A percentile compares a stretch with the other conserved stretches of the same genome.
Conservation (phyloP, 208 protist genomes). For the Jaenimonas drosophilae region DNA sequence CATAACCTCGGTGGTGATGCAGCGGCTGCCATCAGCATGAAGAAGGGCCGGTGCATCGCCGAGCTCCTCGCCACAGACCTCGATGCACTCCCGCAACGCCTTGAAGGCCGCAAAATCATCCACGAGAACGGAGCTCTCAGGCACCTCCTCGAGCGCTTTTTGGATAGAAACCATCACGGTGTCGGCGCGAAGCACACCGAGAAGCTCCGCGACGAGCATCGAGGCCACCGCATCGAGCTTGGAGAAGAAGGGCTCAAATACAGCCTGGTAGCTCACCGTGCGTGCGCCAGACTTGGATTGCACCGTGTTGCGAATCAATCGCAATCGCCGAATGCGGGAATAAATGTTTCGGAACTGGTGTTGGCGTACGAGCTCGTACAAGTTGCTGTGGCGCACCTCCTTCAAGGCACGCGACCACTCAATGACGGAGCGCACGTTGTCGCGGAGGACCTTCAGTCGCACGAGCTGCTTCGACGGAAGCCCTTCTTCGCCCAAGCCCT, state of each 20-base stretch:
- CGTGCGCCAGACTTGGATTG: conserved; percentile 41
- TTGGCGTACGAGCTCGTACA: conserved; percentile 51
- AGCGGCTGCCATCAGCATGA: conserved; percentile 41
- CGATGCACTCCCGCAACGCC: conserved; percentile 63
- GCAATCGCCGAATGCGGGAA: conserved; percentile 42
- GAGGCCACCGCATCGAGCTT: conserved; percentile 66
- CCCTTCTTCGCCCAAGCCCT: conserved; percentile 52
- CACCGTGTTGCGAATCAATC: conserved; percentile 64
- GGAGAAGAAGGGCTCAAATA: conserved; percentile 86
- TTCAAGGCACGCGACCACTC: conserved; percentile 73
- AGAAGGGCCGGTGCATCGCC: conserved; percentile 25
- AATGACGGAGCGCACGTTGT: conserved; percentile 76
- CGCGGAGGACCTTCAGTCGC: conserved; percentile 65
- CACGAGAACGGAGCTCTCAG: conserved; percentile 4
- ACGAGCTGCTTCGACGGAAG: conserved; percentile 58
- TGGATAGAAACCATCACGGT: conserved; percentile 67
- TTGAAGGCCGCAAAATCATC: conserved; percentile 32
- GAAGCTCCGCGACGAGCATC: conserved; percentile 61
- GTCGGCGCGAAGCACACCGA: conserved; percentile 47
- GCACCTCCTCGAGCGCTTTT: no score
- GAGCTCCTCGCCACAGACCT: conserved; percentile 58
- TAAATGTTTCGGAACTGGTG: conserved; percentile 55
- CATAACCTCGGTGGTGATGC: conserved; percentile 48
- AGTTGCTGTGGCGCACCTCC: conserved; percentile 66
- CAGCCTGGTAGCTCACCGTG: conserved; percentile 43